Percentiles rank a stretch among this genome's conserved stretches.
These are phyloP conservation scores for Parastagonospora nodorum DNA, from an alignment of 2,329 filamentous ascomycete genomes.

Conservation along the genomic window DNA sequence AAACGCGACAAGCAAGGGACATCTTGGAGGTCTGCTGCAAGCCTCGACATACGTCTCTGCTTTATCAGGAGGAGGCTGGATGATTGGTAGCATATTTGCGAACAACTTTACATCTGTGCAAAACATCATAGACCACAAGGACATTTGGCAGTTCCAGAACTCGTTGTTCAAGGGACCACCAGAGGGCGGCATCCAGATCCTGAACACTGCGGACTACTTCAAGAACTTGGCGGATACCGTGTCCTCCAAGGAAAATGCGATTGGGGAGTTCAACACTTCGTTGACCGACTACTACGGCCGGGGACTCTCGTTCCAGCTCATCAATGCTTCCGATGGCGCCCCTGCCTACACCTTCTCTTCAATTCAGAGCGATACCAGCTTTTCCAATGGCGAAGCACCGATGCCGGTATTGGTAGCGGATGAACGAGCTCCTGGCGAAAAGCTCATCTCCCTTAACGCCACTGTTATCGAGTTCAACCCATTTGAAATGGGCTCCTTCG, in stretches of 20 bases:
- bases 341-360: constrained; percentile 82
- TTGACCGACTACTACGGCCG: constrained; percentile 90
- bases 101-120: constrained; percentile 78
- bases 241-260: constrained; percentile 64
- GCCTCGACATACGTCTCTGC: constrained; percentile 79
- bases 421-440: constrained; percentile 66
- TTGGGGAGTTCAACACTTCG: constrained; percentile 66
- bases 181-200: constrained; percentile 55
- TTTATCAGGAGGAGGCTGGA: constrained; percentile 82
- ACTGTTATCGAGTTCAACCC: constrained; percentile 81
- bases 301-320: constrained; percentile 82
- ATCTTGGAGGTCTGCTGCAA: constrained; percentile 81
- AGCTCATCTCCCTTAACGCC: constrained; percentile 69
- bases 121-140: constrained; percentile 56
- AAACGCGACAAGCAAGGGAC: constrained; percentile 65
- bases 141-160: constrained; percentile 67
- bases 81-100: constrained; percentile 78
- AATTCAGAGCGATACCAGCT: constrained; percentile 67
- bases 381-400: constrained; percentile 66
- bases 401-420: constrained; percentile 77
- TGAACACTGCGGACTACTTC: constrained; percentile 67
- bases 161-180: constrained; percentile 65
- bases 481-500: constrained; percentile 78
- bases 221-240: constrained; percentile 63
- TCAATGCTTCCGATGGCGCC: constrained; percentile 76